phyloP scores from a whole-genome alignment of 2,329 filamentous ascomycete species.

The Coniochaeta sp. region DNA sequence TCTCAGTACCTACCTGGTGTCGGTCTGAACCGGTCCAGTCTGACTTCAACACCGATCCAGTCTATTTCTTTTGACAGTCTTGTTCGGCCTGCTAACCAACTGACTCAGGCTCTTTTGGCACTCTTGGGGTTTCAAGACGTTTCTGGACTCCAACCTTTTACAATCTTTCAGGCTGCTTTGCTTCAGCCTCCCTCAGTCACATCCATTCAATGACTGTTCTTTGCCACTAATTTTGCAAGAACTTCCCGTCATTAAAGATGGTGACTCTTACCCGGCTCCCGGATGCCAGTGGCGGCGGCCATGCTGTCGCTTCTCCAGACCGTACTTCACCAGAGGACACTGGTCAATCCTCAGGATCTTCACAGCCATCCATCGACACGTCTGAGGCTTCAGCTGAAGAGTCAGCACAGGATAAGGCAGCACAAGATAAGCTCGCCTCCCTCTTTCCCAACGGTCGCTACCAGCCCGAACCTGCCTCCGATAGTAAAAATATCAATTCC shows the following conservation, averaged over 20 bases:
- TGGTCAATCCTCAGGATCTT: not conserved
- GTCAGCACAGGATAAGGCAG: not conserved
- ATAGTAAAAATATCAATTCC: not conserved
- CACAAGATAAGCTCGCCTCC: not conserved
- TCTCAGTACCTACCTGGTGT: not conserved
- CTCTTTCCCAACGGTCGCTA: not conserved
- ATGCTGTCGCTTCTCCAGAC: not conserved
- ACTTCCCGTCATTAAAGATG: not conserved
- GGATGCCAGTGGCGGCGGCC: not conserved
- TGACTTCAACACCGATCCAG: not conserved
- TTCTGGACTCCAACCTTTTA: not conserved
- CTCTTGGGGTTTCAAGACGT: not conserved
- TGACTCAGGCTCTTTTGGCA: not conserved
- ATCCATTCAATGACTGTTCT: not conserved
- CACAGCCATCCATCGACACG: not conserved
- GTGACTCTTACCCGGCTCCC: not conserved
- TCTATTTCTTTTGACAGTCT: not conserved
- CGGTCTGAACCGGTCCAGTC: too few species aligned
- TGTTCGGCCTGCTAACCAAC: not conserved
- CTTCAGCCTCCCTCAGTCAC: not conserved
- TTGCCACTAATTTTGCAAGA: not conserved
- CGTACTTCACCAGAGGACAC: not conserved
- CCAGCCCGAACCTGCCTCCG: not conserved
- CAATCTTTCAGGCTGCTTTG: not conserved
- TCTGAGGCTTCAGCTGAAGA: not conserved